These are phyloP conservation scores for Pseudopithomyces chartarum DNA, from an alignment of 2,329 filamentous ascomycete genomes.

Conservation along the genomic window DNA sequence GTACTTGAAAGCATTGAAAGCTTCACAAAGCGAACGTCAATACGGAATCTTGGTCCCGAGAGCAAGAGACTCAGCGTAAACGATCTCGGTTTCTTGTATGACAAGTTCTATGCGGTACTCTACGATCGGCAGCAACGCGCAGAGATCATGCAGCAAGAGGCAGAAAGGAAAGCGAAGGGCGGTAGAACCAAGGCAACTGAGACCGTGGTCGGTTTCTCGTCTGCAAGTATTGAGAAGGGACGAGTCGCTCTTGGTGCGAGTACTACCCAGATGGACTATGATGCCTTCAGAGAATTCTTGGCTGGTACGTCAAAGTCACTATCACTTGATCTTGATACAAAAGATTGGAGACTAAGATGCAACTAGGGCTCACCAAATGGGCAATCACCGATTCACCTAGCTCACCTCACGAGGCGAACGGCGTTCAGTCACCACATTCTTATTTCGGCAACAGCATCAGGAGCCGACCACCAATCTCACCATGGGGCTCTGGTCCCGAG, in stretches of 20 bases:
- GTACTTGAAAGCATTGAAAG: conserved; percentile 96
- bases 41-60: conserved; percentile 92
- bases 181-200: conserved; percentile 61
- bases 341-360: conserved; percentile 11
- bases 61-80: conserved; percentile 87
- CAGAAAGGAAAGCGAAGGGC: conserved; percentile 72
- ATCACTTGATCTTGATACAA: neutral
- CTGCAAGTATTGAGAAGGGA: conserved; percentile 72
- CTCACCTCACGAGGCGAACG: conserved; percentile 58
- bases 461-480: conserved; percentile 51
- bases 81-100: conserved; percentile 88
- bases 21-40: conserved; percentile 95
- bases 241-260: conserved; percentile 87
- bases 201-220: conserved; percentile 54
- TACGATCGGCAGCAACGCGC: conserved; percentile 90
- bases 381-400: conserved; percentile 84
- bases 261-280: conserved; percentile 94
- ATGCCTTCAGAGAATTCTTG: conserved; percentile 92
- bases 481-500: conserved; percentile 66
- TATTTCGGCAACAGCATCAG: conserved; percentile 59
- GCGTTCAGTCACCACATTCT: conserved; percentile 59
- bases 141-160: conserved; percentile 67
- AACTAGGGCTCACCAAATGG: conserved; percentile 79
- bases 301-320: conserved; percentile 54
- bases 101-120: conserved; percentile 88